A percentile compares a stretch with the other conserved stretches of the same genome.
phyloP scores from a whole-genome alignment of 208 protist species.

The Acanthamoeba triangularis region DNA sequence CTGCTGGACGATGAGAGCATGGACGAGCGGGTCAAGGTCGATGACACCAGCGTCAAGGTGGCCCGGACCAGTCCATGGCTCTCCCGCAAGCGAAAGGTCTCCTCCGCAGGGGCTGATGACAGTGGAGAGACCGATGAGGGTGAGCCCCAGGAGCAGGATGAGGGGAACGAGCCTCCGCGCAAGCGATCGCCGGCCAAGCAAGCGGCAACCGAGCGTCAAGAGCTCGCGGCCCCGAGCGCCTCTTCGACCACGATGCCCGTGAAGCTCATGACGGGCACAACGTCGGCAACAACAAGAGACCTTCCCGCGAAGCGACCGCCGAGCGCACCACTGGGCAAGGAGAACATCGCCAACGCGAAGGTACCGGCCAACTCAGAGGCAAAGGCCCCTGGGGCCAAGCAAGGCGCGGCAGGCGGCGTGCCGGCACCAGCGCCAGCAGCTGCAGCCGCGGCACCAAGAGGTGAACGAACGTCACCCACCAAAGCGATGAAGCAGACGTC shows the following conservation, averaged over 20 bases:
- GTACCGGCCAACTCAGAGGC: not conserved
- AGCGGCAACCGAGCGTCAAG: not conserved
- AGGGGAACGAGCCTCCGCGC: not conserved
- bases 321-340: not conserved
- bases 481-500: conserved; percentile 50
- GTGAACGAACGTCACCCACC: not conserved
- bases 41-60: not conserved
- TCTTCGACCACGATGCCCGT: no score
- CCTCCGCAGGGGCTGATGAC: not conserved
- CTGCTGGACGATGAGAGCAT: not conserved
- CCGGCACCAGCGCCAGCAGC: not conserved
- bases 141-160: not conserved
- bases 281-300: no score
- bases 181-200: not conserved
- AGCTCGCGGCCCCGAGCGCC: no score
- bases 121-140: not conserved
- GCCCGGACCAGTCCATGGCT: conserved; percentile 1
- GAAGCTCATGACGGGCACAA: no score
- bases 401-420: not conserved
- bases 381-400: not conserved
- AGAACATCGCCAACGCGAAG: not conserved
- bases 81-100: not conserved
- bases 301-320: no score
- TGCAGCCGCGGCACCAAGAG: not conserved
- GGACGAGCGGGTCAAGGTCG: conserved; percentile 18